Percentiles rank a stretch among this genome's conserved stretches.
These are phyloP conservation scores for Leccinum variicolor DNA, from an alignment of 768 basidiomycete species.

Conservation along the genomic window DNA sequence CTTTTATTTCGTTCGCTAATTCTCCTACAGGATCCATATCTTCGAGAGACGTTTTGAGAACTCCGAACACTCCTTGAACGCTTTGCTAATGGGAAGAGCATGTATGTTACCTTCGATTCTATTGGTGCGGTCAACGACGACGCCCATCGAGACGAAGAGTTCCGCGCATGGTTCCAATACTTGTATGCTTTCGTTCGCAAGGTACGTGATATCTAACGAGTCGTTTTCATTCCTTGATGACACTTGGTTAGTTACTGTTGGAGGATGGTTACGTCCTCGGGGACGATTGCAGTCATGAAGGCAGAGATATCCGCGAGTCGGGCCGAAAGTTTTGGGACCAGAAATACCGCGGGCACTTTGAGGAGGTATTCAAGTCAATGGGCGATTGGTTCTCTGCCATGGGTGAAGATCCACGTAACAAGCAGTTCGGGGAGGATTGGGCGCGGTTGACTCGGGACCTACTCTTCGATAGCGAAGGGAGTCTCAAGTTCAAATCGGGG, in stretches of 20 bases:
- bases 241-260: constrained; percentile 53
- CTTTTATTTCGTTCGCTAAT: constrained; percentile 12
- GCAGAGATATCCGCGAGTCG: constrained; percentile 55
- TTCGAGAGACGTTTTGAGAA: constrained; percentile 56
- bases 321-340: constrained; percentile 78
- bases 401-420: constrained; percentile 81
- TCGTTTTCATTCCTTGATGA: not conserved
- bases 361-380: constrained; percentile 68
- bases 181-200: constrained; percentile 66
- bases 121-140: constrained; percentile 72
- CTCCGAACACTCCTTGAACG: constrained; percentile 85
- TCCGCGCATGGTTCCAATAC: constrained; percentile 68
- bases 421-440: constrained; percentile 80
- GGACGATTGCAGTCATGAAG: constrained; percentile 67
- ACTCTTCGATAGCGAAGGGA: constrained; percentile 74
- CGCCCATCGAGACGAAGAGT: constrained; percentile 66
- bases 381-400: constrained; percentile 82
- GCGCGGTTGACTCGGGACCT: constrained; percentile 77
- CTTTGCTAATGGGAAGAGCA: constrained; percentile 73
- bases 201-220: constrained; percentile 31
- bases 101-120: constrained; percentile 68
- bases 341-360: constrained; percentile 74
- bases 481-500: constrained; percentile 82
- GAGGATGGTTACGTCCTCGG: constrained; percentile 87
- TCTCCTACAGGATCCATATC: constrained; percentile 44